Base-by-base conservation (phyloP, 805 yeast species). In the Scheffersomyces coipomensis region DNA sequence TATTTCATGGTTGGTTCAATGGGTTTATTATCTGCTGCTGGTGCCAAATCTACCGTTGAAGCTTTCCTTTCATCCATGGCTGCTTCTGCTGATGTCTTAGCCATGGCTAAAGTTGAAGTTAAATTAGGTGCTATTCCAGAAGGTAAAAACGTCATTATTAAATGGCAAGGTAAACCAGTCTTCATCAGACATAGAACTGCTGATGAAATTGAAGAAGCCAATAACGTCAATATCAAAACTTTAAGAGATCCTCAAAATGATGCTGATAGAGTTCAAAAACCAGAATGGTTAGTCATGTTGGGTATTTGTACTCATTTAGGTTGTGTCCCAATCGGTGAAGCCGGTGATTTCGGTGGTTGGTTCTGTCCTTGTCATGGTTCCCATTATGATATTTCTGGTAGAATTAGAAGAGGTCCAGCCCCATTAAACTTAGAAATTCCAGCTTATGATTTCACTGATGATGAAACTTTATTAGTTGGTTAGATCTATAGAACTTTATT, bases 351-450 rank as follows among this genome's bases (percentile, higher is more conserved):
- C 58, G 98, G 97, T 68, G 99, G 99, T 68, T 93, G 99, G 99
- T 93, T 93, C 91, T 93, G 99, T 74, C 99, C 99, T 52, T 93
- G 99, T 78, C 99, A 95, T 79, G 99, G 99, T 81, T 91, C 98
- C 64, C 99, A 95, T 73, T 93, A 93, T 74, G 99, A 93, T 75
- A 95, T 95, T 75, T 90, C 97, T 49, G 99, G 99, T 71, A 91
- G 99, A 84, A 91, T 93, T 67, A 88, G 99, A 83, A 91, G 82
- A 77, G 99, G 99, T 57, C 99, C 99, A 57, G 99, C 99, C 65
- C 99, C 99, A 63, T 81, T 88, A 71, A 93, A 93, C 79, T 81
- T 93, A 76, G 99, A 93, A 78, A 78, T 93, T 58, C 99, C 99
- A 57, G 76, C 79, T 56, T 93, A 93, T 68, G 88, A 82, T 55